phyloP scores from a whole-genome alignment of 164 flowering plant genomes.

The Stephania yunnanensis region DNA sequence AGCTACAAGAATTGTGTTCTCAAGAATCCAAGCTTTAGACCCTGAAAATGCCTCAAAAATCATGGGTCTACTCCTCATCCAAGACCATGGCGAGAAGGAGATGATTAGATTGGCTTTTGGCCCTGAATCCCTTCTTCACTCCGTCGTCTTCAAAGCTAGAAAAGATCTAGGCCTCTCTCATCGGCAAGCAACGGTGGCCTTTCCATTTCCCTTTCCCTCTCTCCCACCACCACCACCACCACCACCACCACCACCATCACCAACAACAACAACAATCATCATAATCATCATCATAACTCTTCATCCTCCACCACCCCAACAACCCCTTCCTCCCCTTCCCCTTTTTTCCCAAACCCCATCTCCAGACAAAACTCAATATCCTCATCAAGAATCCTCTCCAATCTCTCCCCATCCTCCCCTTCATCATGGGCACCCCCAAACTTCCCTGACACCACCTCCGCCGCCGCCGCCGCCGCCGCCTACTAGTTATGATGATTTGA shows the following conservation, averaged over 20 bases:
- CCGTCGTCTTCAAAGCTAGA: conserved; percentile 56
- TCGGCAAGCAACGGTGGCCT: too few relatives aligned
- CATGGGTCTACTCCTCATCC: conserved; percentile 77
- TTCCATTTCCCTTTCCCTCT: too few relatives aligned
- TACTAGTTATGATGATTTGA: conserved; percentile 25
- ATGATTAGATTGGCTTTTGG: conserved; percentile 93
- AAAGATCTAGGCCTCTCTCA: conserved; percentile 39
- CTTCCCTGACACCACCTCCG: conserved; percentile 29
- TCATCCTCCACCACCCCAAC: conserved; percentile 48
- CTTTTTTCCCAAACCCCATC: conserved; percentile 28
- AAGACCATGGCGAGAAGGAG: conserved; percentile 91
- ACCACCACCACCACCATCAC: neutral
- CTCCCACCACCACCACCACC: neutral
- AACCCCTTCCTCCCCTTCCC: conserved; percentile 42
- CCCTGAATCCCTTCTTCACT: conserved; percentile 67
- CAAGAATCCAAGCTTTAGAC: conserved; percentile 72
- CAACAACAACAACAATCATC: conserved; percentile 6
- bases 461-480: conserved; percentile 34
- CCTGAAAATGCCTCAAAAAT: conserved; percentile 86
- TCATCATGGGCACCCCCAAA: conserved; percentile 30
- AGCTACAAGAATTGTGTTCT: conserved; percentile 77
- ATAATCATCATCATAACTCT: neutral
- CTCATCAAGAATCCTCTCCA: conserved; percentile 15
- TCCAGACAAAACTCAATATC: conserved; percentile 23
- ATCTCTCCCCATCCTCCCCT: conserved; percentile 23